Percentiles rank a stretch among this genome's conserved stretches.
phyloP scores from a whole-genome alignment of 2,329 filamentous ascomycete genomes.

The Colletotrichum zoysiae region DNA sequence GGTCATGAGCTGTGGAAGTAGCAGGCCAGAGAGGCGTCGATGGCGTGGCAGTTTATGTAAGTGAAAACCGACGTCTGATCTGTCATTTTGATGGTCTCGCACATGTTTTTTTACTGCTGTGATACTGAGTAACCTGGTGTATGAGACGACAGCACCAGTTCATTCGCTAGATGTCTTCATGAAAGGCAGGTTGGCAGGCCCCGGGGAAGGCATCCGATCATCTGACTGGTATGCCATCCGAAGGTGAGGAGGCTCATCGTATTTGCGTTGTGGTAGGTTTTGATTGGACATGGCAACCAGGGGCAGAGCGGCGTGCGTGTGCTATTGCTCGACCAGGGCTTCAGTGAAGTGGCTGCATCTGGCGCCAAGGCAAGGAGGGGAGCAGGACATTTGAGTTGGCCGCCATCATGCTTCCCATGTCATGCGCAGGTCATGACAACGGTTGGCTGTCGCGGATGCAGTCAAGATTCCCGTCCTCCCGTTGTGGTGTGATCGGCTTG shows the following conservation, averaged over 20 bases:
- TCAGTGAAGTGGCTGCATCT: slow-evolving; percentile 17
- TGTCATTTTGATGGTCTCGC: slow-evolving; percentile 32
- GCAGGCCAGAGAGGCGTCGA: slow-evolving; percentile 14
- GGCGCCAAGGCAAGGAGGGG: slow-evolving; percentile 25
- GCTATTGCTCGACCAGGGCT: slow-evolving; percentile 36
- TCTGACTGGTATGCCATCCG: slow-evolving; percentile 31
- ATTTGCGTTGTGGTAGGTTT: slow-evolving; percentile 11
- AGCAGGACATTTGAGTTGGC: slow-evolving; percentile 19
- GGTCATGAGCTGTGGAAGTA: slow-evolving; percentile 9
- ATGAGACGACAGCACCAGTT: slow-evolving; percentile 1
- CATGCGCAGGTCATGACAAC: slow-evolving; percentile 26
- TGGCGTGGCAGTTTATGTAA: slow-evolving; percentile 24
- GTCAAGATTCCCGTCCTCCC: slow-evolving; percentile 9
- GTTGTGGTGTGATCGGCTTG: slow-evolving; percentile 6
- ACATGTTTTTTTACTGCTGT: slow-evolving; percentile 5
- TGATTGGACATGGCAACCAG: slow-evolving; percentile 27
- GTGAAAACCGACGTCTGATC: slow-evolving; percentile 37
- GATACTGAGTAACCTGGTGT: slow-evolving; percentile 6
- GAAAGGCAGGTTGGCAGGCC: slow-evolving; percentile 28
- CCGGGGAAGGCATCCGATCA: slow-evolving; percentile 40
- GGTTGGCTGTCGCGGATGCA: slow-evolving; percentile 34
- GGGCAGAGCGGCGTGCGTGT: slow-evolving; percentile 26
- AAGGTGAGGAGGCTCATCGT: slow-evolving; percentile 8
- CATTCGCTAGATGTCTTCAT: slow-evolving; percentile 24
- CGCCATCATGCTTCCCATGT: slow-evolving; percentile 23